These are phyloP conservation scores for Kernera saxatilis DNA, from an alignment of 345 rosid genomes.

Conservation along the genomic window DNA sequence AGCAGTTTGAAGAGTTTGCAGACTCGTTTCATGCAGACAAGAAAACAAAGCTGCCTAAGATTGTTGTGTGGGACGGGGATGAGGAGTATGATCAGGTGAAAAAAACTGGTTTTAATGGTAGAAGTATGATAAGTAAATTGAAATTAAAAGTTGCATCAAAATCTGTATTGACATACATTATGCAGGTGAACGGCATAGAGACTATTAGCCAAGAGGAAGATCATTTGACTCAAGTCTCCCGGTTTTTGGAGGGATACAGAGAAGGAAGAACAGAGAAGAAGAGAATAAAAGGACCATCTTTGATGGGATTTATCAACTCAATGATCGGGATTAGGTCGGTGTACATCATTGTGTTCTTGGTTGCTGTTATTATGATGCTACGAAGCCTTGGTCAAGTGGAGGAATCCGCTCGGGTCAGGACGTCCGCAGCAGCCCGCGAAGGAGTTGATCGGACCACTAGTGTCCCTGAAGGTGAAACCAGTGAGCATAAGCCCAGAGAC, in stretches of 20 bases:
- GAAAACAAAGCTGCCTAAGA: conserved; percentile 63
- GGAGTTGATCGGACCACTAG: conserved; percentile 30
- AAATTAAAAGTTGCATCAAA: neutral
- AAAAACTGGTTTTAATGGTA: neutral
- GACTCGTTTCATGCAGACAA: conserved; percentile 56
- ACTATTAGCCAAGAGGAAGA: conserved; percentile 58
- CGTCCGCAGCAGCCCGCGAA: conserved; percentile 6
- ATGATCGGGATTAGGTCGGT: conserved; percentile 53
- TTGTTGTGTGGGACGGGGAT: conserved; percentile 84
- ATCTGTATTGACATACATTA: neutral
- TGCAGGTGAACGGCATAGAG: conserved; percentile 61
- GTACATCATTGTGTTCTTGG: conserved; percentile 61
- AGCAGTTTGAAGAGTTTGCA: conserved; percentile 75
- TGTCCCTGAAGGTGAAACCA: conserved; percentile 36
- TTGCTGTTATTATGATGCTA: conserved; percentile 56
- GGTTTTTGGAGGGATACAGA: conserved; percentile 73
- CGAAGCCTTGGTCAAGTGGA: conserved; percentile 43
- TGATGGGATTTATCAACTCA: conserved; percentile 65
- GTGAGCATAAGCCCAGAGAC: conserved; percentile 40
- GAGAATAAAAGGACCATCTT: conserved; percentile 59
- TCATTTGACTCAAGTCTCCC: conserved; percentile 66
- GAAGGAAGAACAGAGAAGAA: conserved; percentile 59
- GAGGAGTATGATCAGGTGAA: conserved; percentile 72
- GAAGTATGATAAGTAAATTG: neutral
- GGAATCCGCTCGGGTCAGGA: conserved; percentile 52